Evolutionary conservation across 129 eudicot genomes (phyloP).

Genomic region (Helianthus annuus): HanXRQr2.0-SUNRISE NC_035434.2:107617293-107617792

Average conservation of each 20-base stretch:
- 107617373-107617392: too few species aligned
- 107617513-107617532: neutral
- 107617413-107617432: slow-evolving; percentile 1
- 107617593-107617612: neutral
- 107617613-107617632: neutral
- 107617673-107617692: neutral
- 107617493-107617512: neutral
- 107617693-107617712: neutral
- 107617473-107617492: neutral
- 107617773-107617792: too few species aligned
- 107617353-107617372: too few species aligned
- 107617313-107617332: too few species aligned
- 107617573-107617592: neutral
- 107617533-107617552: neutral
- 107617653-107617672: neutral
- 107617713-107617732: neutral
- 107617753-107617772: neutral
- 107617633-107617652: neutral
- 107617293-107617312: neutral
- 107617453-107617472: neutral
- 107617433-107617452: slow-evolving; percentile 1
- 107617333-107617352: too few species aligned
- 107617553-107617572: neutral
- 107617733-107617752: neutral
- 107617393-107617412: too few species aligned